Conservation (phyloP, 176 grass and related monocot genomes). For the Lolium rigidum region DNA sequence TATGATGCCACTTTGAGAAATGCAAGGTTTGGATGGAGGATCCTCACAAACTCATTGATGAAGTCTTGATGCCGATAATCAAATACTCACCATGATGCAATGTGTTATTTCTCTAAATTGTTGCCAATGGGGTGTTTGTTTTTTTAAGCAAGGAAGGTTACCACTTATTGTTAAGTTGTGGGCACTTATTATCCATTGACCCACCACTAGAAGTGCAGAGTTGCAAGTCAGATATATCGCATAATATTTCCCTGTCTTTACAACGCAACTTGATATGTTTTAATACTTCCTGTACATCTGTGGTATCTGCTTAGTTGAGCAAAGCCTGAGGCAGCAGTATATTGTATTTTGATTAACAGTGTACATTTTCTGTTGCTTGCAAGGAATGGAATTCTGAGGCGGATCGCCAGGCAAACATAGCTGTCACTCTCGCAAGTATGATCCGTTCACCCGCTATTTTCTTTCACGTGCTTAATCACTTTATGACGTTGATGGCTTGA, state of each 20-base stretch:
- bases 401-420: constrained; percentile 71
- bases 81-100: too few species aligned
- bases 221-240: background rate
- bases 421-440: constrained; percentile 50
- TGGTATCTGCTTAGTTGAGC: constrained; percentile 15
- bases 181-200: too few species aligned
- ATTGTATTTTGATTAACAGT: constrained; percentile 27
- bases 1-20: too few species aligned
- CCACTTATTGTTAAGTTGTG: too few species aligned
- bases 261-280: background rate
- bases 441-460: background rate
- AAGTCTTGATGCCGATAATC: too few species aligned
- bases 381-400: constrained; percentile 75
- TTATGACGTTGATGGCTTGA: constrained; percentile 11
- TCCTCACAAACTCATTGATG: too few species aligned
- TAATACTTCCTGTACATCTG: background rate
- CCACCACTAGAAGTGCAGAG: background rate
- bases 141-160: too few species aligned
- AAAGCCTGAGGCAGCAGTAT: background rate
- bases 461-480: background rate
- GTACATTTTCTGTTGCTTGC: constrained; percentile 34
- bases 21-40: too few species aligned
- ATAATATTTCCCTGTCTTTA: constrained; percentile 5
- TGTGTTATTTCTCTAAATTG: too few species aligned
- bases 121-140: too few species aligned